Evolutionary conservation across 1,139 yeast species (phyloP).

Genomic region (Pichia sp.): DNA sequence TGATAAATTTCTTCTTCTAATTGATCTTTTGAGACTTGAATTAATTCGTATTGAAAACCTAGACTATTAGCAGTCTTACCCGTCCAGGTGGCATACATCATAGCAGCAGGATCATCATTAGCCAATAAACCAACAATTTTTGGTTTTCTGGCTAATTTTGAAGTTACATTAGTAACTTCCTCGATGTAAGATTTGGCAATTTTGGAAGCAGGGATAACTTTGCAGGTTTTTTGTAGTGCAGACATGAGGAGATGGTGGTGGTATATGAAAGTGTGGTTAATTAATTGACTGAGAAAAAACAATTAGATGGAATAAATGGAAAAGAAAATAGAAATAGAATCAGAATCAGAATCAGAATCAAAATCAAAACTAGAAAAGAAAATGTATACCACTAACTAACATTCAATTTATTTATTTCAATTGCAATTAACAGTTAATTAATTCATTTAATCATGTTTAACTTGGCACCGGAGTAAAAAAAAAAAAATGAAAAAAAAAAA

Average conservation of each 20-base stretch:
- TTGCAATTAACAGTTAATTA: too few species aligned
- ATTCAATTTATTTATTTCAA: too few species aligned
- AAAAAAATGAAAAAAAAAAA: not conserved
- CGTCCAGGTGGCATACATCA: slow-evolving; percentile 94
- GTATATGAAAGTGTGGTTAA: not conserved
- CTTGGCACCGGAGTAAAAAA: not conserved
- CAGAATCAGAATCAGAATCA: too few species aligned
- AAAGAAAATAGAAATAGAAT: too few species aligned
- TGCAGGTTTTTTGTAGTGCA: slow-evolving; percentile 25
- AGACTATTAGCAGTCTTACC: slow-evolving; percentile 79
- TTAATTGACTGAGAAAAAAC: too few species aligned
- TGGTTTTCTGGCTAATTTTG: slow-evolving; percentile 49
- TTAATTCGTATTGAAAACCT: slow-evolving; percentile 79
- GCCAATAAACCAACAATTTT: slow-evolving; percentile 86
- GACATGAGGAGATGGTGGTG: not conserved
- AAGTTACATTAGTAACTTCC: slow-evolving; percentile 61
- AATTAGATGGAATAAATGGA: too few species aligned
- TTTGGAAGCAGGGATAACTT: slow-evolving; percentile 79
- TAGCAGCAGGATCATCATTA: slow-evolving; percentile 90
- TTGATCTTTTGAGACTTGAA: slow-evolving; percentile 66
- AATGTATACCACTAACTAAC: too few species aligned
- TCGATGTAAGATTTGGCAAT: slow-evolving; percentile 76
- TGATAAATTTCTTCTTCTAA: slow-evolving; percentile 75
- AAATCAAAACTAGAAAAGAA: too few species aligned
- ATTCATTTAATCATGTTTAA: too few species aligned